These are phyloP conservation scores for Notholithocarpus densiflorus DNA, from an alignment of 306 rosid species.

Conservation along the genomic window DNA sequence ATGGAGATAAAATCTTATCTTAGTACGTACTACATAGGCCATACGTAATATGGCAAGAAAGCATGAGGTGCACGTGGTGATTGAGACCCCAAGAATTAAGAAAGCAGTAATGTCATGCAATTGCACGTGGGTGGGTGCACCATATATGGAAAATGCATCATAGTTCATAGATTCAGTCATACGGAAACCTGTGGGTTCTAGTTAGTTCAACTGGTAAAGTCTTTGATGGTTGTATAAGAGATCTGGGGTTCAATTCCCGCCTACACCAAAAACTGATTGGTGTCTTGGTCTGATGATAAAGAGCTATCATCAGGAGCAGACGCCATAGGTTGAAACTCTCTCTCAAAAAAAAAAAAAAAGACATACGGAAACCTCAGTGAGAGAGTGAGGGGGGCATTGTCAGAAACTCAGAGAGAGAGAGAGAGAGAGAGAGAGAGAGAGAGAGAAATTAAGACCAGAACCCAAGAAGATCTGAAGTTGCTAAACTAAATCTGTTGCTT, in stretches of 20 bases:
- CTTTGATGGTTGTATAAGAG: no score
- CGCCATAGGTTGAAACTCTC: no score
- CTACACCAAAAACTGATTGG: no score
- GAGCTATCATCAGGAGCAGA: no score
- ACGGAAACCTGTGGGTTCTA: background rate
- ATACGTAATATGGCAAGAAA: background rate
- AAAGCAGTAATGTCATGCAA: background rate
- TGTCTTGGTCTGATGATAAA: no score
- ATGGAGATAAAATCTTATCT: no score
- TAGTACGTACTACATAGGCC: no score
- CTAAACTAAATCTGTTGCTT: background rate
- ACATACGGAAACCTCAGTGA: background rate
- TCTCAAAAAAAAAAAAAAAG: no score
- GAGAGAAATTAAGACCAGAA: no score
- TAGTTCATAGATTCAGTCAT: background rate
- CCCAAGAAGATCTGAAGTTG: no score
- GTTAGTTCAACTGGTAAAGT: no score
- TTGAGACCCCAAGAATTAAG: conserved; percentile 2
- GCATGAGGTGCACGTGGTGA: conserved; percentile 35
- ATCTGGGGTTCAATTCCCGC: no score
- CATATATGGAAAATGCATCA: background rate
- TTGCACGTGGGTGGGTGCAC: conserved; percentile 24
- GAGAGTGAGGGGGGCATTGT: background rate
- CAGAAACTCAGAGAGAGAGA: background rate
- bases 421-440: background rate